Evolutionary conservation across 768 basidiomycete species (phyloP).

Genomic region (Rhodotorula taiwanensis): DNA sequence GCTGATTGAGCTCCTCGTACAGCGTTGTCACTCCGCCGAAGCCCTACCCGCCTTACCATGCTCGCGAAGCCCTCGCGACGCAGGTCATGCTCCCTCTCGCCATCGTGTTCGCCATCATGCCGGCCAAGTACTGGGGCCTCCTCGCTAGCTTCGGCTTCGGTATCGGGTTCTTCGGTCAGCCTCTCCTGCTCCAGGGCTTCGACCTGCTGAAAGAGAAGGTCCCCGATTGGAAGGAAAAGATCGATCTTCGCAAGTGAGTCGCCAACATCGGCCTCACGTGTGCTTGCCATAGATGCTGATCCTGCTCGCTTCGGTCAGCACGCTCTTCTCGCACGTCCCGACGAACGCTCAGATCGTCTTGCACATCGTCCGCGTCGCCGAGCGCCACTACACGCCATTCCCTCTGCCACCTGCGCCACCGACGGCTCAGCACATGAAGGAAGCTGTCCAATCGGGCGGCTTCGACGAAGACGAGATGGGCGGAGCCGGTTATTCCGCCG

Average conservation of each 20-base stretch:
- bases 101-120: conserved; percentile 22
- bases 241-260: conserved; percentile 46
- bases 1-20: neutral
- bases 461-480: conserved; percentile 28
- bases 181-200: conserved; percentile 42
- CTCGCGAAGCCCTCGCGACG: conserved; percentile 45
- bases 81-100: conserved; percentile 44
- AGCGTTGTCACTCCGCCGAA: conserved; percentile 45
- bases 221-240: conserved; percentile 46
- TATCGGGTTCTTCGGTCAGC: conserved; percentile 46
- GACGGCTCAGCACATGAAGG: conserved; percentile 42
- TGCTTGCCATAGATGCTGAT: neutral
- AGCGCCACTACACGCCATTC: conserved; percentile 38
- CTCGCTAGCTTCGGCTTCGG: conserved; percentile 45
- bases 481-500: conserved; percentile 4
- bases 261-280: neutral
- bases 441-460: conserved; percentile 43
- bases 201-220: conserved; percentile 42
- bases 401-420: conserved; percentile 37
- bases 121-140: conserved; percentile 44
- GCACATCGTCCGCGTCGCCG: conserved; percentile 45
- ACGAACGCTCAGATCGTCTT: conserved; percentile 47
- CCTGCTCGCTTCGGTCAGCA: conserved; percentile 36
- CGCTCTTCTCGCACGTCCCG: conserved; percentile 46
- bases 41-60: conserved; percentile 44